These are phyloP conservation scores for Rhamnella rubrinervis DNA, from an alignment of 331 rosid genomes.

Conservation along the genomic window DNA sequence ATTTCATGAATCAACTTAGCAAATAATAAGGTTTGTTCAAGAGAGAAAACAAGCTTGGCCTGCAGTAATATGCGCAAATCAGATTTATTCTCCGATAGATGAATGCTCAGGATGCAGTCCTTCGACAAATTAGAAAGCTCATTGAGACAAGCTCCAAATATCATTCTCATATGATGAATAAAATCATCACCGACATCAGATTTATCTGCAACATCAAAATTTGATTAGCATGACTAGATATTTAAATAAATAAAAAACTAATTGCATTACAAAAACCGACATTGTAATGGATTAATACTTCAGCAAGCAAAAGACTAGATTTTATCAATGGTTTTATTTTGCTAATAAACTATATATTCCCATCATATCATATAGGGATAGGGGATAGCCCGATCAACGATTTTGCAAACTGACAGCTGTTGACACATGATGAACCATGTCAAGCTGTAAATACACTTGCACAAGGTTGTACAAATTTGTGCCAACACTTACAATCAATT, in stretches of 20 bases:
- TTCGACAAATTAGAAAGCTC: conserved; percentile 52
- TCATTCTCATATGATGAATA: conserved; percentile 35
- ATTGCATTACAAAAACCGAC: background rate
- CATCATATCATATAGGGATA: background rate
- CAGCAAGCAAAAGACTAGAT: background rate
- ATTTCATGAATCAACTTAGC: conserved; percentile 58
- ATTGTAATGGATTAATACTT: background rate
- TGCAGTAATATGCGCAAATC: conserved; percentile 47
- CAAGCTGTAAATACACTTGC: conserved; percentile 1
- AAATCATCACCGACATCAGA: conserved; percentile 45
- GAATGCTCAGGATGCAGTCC: conserved; percentile 66
- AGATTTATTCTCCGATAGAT: conserved; percentile 49
- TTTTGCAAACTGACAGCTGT: background rate
- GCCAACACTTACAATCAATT: background rate
- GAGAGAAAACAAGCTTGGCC: conserved; percentile 76
- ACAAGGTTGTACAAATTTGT: background rate
- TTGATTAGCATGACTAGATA: conserved; percentile 2
- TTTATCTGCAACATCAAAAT: conserved; percentile 53
- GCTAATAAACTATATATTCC: background rate
- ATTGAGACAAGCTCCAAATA: conserved; percentile 66
- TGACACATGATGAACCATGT: background rate
- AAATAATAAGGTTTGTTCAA: conserved; percentile 67
- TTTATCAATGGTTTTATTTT: background rate
- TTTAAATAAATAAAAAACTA: background rate
- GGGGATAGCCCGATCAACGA: background rate